phyloP scores from a whole-genome alignment of 2,329 filamentous ascomycete species.

The Penicillium sp. region DNA sequence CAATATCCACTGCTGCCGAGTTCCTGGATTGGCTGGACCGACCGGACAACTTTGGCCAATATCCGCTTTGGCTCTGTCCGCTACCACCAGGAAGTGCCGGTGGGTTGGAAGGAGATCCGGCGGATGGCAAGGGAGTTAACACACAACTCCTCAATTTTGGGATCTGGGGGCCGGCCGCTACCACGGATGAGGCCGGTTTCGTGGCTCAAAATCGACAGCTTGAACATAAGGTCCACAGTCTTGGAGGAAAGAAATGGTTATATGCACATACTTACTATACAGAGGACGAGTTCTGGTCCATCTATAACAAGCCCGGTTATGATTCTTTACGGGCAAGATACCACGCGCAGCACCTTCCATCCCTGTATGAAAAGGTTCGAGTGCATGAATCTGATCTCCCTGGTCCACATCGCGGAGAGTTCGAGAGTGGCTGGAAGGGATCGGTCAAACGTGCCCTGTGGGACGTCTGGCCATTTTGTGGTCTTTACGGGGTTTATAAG shows the following conservation, averaged over 20 bases:
- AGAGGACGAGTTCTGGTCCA: slow-evolving; percentile 50
- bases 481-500: slow-evolving; percentile 25
- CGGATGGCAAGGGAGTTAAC: not conserved
- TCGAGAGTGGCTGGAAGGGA: slow-evolving; percentile 11
- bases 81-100: slow-evolving; percentile 8
- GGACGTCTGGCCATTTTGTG: slow-evolving; percentile 26
- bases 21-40: slow-evolving; percentile 54
- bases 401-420: slow-evolving; percentile 11
- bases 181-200: slow-evolving; percentile 54
- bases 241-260: slow-evolving; percentile 80
- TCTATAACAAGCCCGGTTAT: slow-evolving; percentile 41
- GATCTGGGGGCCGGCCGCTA: slow-evolving; percentile 77
- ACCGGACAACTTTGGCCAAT: slow-evolving; percentile 44
- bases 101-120: slow-evolving; percentile 4
- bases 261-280: slow-evolving; percentile 84
- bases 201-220: slow-evolving; percentile 67
- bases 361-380: slow-evolving; percentile 38
- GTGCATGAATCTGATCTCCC: slow-evolving; percentile 14
- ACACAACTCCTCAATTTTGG: slow-evolving; percentile 52
- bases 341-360: slow-evolving; percentile 34
- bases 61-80: slow-evolving; percentile 61
- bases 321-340: slow-evolving; percentile 41
- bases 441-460: slow-evolving; percentile 16
- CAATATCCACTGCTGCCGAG: slow-evolving; percentile 49
- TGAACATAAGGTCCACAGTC: slow-evolving; percentile 64